Conservation (phyloP, 257 asterid genomes). For the Verbascum thapsus region DNA sequence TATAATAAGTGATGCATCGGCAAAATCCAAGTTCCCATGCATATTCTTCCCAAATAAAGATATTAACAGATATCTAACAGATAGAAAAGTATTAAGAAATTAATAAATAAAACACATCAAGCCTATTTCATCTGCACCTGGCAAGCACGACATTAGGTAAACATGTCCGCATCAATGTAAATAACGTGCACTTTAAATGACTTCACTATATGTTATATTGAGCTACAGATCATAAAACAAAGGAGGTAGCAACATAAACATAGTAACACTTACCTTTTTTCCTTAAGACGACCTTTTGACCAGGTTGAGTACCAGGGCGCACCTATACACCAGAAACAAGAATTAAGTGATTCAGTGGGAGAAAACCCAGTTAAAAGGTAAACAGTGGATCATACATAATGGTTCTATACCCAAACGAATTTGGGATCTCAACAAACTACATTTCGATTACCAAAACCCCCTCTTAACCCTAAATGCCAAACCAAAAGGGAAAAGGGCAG, state of each 20-base stretch:
- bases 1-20: too few relatives aligned
- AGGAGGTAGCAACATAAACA: conserved; percentile 17
- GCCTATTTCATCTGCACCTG: not conserved
- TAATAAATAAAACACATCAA: not conserved
- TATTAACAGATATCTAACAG: not conserved
- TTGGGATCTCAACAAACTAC: conserved; percentile 11
- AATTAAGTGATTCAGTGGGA: conserved; percentile 19
- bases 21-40: too few relatives aligned
- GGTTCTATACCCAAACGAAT: not conserved
- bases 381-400: conserved; percentile 15
- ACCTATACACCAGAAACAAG: conserved; percentile 50
- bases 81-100: not conserved
- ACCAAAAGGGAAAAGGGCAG: conserved; percentile 5
- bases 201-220: conserved; percentile 8
- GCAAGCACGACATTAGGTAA: conserved; percentile 11
- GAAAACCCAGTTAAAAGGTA: conserved; percentile 16
- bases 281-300: conserved; percentile 84
- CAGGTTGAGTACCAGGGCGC: conserved; percentile 92
- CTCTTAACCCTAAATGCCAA: not conserved
- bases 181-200: not conserved
- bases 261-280: conserved; percentile 60
- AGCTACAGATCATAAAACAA: conserved; percentile 12
- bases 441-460: conserved; percentile 13
- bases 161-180: not conserved
- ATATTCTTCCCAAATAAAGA: not conserved